Base-by-base conservation (phyloP, 2,329 filamentous ascomycete genomes). In the Fusarium secorum region DNA sequence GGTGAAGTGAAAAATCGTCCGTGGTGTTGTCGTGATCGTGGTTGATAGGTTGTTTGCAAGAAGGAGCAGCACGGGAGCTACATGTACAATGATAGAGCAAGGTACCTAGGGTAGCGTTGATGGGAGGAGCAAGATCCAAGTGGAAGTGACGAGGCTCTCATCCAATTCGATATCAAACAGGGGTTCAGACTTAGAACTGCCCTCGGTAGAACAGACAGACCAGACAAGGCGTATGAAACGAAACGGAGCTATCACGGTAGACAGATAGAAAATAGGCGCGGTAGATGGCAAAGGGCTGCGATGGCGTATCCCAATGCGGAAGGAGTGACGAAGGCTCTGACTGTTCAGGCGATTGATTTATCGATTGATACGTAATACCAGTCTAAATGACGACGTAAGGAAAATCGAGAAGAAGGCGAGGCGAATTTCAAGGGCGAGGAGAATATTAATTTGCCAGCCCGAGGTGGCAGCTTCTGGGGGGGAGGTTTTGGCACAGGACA, bases 241-340 rank as follows among this genome's bases (percentile, higher is more conserved):
- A 60, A 46, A 46, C 30, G 45, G 46, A 59, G 63, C 58, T 66
- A 61, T 61, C 56, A 60, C 58, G 62, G 52, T 33, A 42, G 46
- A 42, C 46, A 38, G 33, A 33, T 22, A 26, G 20, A 44, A 30
- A 15, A 56, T 33, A 24, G 24, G 53, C 22, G 39, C 28, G 41
- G 42, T 45, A 51, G 42, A 67, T 55, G 63, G 46, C 54, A 38
- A 55, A 66, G 36, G 41, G 48, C 52, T 58, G 52, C 52, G 36
- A 62, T 28, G 55, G 36, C 28, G 35, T 39, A 36, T 39, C 53
- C 51, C 49, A 49, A 68, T 38, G 51, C 38, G 38, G 55, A 61
- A 72, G 44, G 68, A 72, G 44, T 72, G 68, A 71, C 68, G 60
- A 66, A 55, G 42, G 39, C n/a, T 38, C 36, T 36, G 64, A 41